Conservation (phyloP, 176 grass and related monocot genomes). For the Musa itinerans region DNA sequence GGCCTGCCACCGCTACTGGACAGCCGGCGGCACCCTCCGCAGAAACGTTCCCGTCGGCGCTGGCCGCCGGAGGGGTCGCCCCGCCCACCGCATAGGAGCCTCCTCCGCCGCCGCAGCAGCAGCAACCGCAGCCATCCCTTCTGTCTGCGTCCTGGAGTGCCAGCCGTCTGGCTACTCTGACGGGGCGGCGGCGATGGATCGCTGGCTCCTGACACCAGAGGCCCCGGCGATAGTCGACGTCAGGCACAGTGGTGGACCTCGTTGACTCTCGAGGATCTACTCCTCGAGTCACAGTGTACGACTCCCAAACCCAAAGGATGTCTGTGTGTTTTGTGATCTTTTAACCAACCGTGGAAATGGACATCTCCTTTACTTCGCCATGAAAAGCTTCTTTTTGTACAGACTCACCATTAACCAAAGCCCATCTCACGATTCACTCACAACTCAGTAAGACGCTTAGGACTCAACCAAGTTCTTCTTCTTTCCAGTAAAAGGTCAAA, state of each 20-base stretch:
- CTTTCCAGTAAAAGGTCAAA: no score
- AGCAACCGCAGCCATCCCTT: neutral
- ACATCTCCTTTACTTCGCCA: neutral
- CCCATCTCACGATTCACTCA: no score
- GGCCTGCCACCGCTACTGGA: conserved; percentile 95
- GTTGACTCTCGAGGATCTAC: neutral
- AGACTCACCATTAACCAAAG: no score
- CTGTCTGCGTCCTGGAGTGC: conserved; percentile 23
- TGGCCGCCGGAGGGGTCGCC: conserved; percentile 46
- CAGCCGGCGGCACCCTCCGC: conserved; percentile 86
- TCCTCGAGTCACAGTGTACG: conserved; percentile 1
- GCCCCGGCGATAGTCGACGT: neutral
- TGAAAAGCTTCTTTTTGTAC: neutral
- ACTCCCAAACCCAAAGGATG: neutral
- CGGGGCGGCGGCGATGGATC: conserved; percentile 1
- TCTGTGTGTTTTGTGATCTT: neutral
- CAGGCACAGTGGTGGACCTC: neutral
- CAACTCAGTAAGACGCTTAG: no score
- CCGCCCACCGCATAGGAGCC: neutral
- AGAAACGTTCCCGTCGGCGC: conserved; percentile 55
- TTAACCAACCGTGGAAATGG: neutral
- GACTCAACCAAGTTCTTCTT: no score
- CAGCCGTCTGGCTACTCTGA: neutral
- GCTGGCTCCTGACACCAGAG: conserved; percentile 1
- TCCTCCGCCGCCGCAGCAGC: neutral